Evolutionary conservation across 2,329 filamentous ascomycete species (phyloP), one percentile per base, ranked within the genome.

Genomic region (Didymosphaeria variabile): DNA sequence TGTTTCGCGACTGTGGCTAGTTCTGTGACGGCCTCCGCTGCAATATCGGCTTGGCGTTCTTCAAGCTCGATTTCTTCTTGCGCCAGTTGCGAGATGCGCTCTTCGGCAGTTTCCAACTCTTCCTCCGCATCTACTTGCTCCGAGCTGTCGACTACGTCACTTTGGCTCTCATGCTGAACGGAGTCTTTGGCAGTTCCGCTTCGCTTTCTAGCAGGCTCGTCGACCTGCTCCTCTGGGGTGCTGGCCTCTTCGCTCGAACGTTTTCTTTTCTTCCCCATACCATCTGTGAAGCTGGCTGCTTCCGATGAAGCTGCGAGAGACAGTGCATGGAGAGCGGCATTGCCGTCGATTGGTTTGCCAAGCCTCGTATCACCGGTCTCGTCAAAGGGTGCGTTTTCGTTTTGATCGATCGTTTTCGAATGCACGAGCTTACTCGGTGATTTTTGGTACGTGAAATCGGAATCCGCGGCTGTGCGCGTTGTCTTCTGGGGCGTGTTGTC

Each of bases 401-500:
- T 72, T 31, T 74, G 65, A 42, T 77, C 70, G 29, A 75, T 57
- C 12, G 73, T 72, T 57, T 71, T 74, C 10, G 72, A 71, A 58
- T 77, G 74, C 47, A 65, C 66, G 34, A 79, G 67, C 69, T 78
- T 78, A 69, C 77, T 79, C 32, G 77, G 76, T 31, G 74, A 78
- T 58, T 72, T 68, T 49, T 72, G 69, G 63, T 77, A 75, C 44
- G 69, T 23, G 23, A 66, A 66, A 53, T 79, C 77, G 10, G 75
- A 74, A 63, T 76, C 72, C 15, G 72, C 73, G 46, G 62, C 70
- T 34, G 72, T 73, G 67, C 73, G 73, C 50, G 65, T 84, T 72
- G 85, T 80, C 72, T 84, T 91, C 64, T 88, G 87, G 19, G 94
- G 93, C n/a, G 93, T 97, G 73, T 91, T 89, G 74, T 95, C 95